phyloP scores from a whole-genome alignment of 23 red algal genomes.

The Gracilaria caudata region DNA sequence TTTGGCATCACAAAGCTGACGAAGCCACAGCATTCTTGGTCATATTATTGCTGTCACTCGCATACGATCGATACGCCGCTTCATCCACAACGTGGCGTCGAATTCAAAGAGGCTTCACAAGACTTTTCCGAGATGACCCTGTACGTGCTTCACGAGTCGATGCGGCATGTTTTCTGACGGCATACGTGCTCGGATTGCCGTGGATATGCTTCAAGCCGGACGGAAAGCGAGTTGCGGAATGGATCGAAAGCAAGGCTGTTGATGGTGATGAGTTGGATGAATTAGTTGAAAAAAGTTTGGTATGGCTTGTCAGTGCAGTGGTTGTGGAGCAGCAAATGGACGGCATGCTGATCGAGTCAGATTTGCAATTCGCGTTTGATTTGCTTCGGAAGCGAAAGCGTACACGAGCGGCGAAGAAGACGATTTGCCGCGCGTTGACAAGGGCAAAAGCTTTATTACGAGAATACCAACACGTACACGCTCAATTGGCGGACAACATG shows the following conservation, averaged over 20 bases:
- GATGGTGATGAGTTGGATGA: slow-evolving; percentile 27
- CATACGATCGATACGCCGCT: slow-evolving; percentile 57
- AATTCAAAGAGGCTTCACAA: slow-evolving; percentile 53
- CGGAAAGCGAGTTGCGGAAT: slow-evolving; percentile 19
- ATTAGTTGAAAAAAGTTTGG: slow-evolving; percentile 57
- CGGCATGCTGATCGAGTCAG: slow-evolving; percentile 70
- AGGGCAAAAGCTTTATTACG: slow-evolving; percentile 45
- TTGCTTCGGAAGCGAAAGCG: slow-evolving; percentile 11
- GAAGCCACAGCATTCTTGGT: slow-evolving; percentile 73
- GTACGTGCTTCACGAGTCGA: slow-evolving; percentile 62
- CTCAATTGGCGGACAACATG: slow-evolving; percentile 64
- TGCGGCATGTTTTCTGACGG: slow-evolving; percentile 69
- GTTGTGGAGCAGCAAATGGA: slow-evolving; percentile 69
- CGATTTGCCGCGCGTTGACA: slow-evolving; percentile 32
- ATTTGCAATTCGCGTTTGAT: slow-evolving; percentile 23
- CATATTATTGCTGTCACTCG: slow-evolving; percentile 28
- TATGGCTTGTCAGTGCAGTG: slow-evolving; percentile 79
- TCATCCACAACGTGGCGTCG: slow-evolving; percentile 38
- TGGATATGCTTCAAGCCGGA: slow-evolving; percentile 81
- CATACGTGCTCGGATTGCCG: slow-evolving; percentile 78
- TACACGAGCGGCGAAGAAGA: slow-evolving; percentile 5
- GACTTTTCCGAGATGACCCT: slow-evolving; percentile 79
- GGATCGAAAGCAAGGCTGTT: background rate
- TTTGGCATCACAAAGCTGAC: slow-evolving; percentile 64
- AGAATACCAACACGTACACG: slow-evolving; percentile 28